Evolutionary conservation across 805 yeast species (phyloP).

Genomic region (Candida argentea): DNA sequence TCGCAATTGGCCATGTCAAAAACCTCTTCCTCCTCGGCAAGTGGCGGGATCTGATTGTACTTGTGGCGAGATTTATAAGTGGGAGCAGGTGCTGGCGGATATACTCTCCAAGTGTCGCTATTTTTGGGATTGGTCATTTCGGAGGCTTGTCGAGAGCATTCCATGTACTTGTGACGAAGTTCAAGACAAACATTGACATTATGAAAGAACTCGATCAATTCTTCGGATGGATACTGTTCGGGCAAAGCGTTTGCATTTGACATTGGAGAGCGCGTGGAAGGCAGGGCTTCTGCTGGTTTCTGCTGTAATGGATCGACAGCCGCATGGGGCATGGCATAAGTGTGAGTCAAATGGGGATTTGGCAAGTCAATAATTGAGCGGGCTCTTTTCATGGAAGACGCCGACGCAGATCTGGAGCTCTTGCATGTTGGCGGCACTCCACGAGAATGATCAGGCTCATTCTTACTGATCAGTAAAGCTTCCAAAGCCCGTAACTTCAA

Average conservation of each 20-base stretch:
- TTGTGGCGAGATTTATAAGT: conserved; percentile 53
- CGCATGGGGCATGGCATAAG: conserved; percentile 13
- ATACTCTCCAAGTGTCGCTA: conserved; percentile 57
- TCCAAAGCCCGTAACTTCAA: conserved; percentile 54
- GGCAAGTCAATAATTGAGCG: conserved; percentile 33
- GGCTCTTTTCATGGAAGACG: conserved; percentile 13
- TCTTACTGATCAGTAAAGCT: conserved; percentile 20
- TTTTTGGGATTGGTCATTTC: conserved; percentile 82
- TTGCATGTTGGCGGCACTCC: too few species aligned
- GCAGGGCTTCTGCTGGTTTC: conserved; percentile 9
- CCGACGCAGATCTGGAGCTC: too few species aligned
- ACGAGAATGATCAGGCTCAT: conserved; percentile 7
- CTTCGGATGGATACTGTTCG: conserved; percentile 56
- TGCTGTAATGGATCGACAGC: conserved; percentile 10
- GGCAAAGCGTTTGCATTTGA: conserved; percentile 15
- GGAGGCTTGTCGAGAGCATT: conserved; percentile 53
- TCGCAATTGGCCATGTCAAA: conserved; percentile 50
- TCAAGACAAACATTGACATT: conserved; percentile 60
- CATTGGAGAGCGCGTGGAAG: conserved; percentile 3
- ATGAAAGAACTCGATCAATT: conserved; percentile 51
- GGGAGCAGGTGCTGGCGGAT: conserved; percentile 93
- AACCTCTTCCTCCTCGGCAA: conserved; percentile 30
- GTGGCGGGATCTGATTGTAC: conserved; percentile 35
- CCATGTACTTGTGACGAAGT: conserved; percentile 67
- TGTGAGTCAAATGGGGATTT: conserved; percentile 8